Evolutionary conservation across 331 rosid species (phyloP).

Genomic region (Malus hybrid): DNA sequence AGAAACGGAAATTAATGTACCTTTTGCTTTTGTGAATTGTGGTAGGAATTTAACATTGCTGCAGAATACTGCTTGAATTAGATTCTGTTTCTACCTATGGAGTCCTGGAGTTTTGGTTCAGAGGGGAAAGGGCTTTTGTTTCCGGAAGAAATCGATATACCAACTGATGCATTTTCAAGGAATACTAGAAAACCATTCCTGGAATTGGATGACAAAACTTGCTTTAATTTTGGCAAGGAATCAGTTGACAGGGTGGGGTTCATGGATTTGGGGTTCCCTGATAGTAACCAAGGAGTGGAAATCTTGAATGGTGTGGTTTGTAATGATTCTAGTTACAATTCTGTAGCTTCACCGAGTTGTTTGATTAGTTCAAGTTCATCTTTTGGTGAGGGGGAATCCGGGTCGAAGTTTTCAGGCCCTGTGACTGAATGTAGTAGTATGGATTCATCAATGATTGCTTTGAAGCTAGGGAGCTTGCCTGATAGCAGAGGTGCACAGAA

Average conservation of each 20-base stretch:
- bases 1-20: neutral
- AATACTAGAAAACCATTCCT: slow-evolving; percentile 22
- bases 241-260: slow-evolving; percentile 40
- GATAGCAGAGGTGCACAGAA: slow-evolving; percentile 29
- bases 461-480: slow-evolving; percentile 60
- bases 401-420: slow-evolving; percentile 35
- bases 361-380: slow-evolving; percentile 45
- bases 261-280: slow-evolving; percentile 49
- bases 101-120: slow-evolving; percentile 57
- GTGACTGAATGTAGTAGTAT: slow-evolving; percentile 26
- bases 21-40: slow-evolving; percentile 16
- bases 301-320: slow-evolving; percentile 34
- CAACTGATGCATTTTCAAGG: slow-evolving; percentile 51
- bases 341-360: slow-evolving; percentile 39
- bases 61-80: slow-evolving; percentile 11
- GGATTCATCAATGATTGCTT: slow-evolving; percentile 46
- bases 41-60: slow-evolving; percentile 23
- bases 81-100: slow-evolving; percentile 37
- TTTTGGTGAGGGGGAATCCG: slow-evolving; percentile 46
- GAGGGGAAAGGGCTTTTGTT: slow-evolving; percentile 53
- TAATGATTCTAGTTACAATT: slow-evolving; percentile 31
- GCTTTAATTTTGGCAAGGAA: slow-evolving; percentile 35
- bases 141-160: slow-evolving; percentile 55
- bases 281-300: slow-evolving; percentile 24
- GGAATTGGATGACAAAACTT: slow-evolving; percentile 46